phyloP scores from a whole-genome alignment of 352 stramenopile species.

The Phytophthora capsici region DNA sequence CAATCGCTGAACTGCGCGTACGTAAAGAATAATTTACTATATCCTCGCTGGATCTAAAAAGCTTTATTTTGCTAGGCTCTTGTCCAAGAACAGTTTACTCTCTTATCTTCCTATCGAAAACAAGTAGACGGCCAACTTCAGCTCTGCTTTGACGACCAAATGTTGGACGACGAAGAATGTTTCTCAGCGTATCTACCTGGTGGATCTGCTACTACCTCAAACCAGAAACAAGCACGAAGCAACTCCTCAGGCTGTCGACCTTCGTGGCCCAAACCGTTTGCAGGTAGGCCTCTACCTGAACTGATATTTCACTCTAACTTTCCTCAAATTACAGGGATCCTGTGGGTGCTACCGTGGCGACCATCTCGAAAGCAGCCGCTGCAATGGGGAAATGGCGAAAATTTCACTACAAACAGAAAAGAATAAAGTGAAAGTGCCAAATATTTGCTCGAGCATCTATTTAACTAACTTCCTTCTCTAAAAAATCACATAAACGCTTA shows the following conservation, averaged over 20 bases:
- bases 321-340: constrained; percentile 43
- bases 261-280: constrained; percentile 58
- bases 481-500: not conserved
- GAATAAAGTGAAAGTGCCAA: not conserved
- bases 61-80: too few species aligned
- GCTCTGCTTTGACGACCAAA: constrained; percentile 49
- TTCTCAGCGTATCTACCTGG: constrained; percentile 49
- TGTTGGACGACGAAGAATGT: constrained; percentile 47
- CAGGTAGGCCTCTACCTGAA: constrained; percentile 35
- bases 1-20: constrained; percentile 55
- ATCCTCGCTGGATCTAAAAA: constrained; percentile 25
- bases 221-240: not conserved
- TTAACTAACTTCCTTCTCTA: not conserved
- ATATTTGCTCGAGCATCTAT: constrained; percentile 13
- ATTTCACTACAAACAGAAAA: not conserved
- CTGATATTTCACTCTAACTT: not conserved
- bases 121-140: constrained; percentile 48
- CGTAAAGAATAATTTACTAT: constrained; percentile 5
- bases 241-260: constrained; percentile 1
- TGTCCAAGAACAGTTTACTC: constrained; percentile 54
- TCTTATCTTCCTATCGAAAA: constrained; percentile 47
- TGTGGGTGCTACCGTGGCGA: constrained; percentile 69
- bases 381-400: constrained; percentile 31
- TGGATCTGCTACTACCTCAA: not conserved
- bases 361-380: constrained; percentile 27